Conservation (phyloP, 768 basidiomycete species). For the Boletus tomentosulus region DNA sequence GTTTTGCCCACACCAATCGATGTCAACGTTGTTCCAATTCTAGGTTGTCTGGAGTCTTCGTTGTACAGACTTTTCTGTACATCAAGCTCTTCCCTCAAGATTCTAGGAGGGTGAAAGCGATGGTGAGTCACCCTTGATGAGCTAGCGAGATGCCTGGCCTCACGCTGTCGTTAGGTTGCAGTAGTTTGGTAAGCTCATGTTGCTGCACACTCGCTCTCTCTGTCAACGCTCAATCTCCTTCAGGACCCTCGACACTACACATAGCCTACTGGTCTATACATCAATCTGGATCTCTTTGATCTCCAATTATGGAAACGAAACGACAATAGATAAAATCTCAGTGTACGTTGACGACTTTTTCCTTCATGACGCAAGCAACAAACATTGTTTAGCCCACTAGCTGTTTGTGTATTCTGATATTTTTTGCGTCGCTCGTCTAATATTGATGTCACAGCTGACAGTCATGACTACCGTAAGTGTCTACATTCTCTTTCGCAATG, state of each 20-base stretch:
- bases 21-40: neutral
- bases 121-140: slow-evolving; percentile 12
- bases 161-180: slow-evolving; percentile 17
- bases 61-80: slow-evolving; percentile 28
- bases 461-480: slow-evolving; percentile 30
- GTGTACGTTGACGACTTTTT: slow-evolving; percentile 29
- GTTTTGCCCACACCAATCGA: neutral
- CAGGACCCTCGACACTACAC: slow-evolving; percentile 36
- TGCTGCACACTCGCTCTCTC: neutral
- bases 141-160: neutral
- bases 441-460: slow-evolving; percentile 19
- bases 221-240: neutral
- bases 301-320: slow-evolving; percentile 36
- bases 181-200: slow-evolving; percentile 20
- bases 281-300: slow-evolving; percentile 46
- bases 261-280: slow-evolving; percentile 38
- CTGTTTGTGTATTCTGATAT: slow-evolving; percentile 15
- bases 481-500: neutral
- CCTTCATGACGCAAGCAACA: neutral
- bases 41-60: slow-evolving; percentile 28
- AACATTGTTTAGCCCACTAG: slow-evolving; percentile 18
- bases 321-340: slow-evolving; percentile 40
- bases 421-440: neutral
- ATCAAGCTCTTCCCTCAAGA: slow-evolving; percentile 29
- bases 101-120: slow-evolving; percentile 15